Evolutionary conservation across 306 rosid species (phyloP).

Genomic region (Begonia peltatifolia): DNA sequence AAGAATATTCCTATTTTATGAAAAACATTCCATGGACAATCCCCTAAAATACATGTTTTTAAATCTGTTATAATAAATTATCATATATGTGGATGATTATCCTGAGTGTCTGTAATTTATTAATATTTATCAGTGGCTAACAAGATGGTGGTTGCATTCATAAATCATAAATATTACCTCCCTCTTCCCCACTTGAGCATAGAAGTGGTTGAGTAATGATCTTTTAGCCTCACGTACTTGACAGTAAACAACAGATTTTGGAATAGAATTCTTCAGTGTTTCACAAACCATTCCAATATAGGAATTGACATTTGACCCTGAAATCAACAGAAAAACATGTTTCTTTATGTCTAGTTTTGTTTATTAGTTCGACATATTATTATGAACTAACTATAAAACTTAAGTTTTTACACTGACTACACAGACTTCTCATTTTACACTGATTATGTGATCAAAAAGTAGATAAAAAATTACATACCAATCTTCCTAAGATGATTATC

Average conservation of each 20-base stretch:
- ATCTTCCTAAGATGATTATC: conserved; percentile 79
- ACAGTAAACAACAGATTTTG: conserved; percentile 95
- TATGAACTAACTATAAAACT: background rate
- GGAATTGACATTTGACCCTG: conserved; percentile 85
- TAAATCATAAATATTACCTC: conserved; percentile 43
- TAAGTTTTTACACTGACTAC: too few relatives aligned
- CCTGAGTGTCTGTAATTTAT: too few relatives aligned
- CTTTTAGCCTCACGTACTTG: conserved; percentile 99
- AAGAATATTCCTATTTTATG: too few relatives aligned
- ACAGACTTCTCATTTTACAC: background rate
- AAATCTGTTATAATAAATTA: too few relatives aligned
- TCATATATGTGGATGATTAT: too few relatives aligned
- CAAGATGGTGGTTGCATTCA: too few relatives aligned
- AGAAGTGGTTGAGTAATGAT: conserved; percentile 67
- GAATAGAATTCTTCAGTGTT: conserved; percentile 69
- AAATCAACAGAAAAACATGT: conserved; percentile 14
- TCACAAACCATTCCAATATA: conserved; percentile 85
- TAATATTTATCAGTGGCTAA: too few relatives aligned
- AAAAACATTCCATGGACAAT: too few relatives aligned
- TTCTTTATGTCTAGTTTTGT: background rate
- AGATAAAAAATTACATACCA: conserved; percentile 29
- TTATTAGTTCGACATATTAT: background rate
- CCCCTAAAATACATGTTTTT: too few relatives aligned
- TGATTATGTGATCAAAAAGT: background rate
- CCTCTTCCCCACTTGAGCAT: conserved; percentile 67